Conservation (phyloP, 805 yeast genomes). For the Kazachstania bromeliacearum region DNA sequence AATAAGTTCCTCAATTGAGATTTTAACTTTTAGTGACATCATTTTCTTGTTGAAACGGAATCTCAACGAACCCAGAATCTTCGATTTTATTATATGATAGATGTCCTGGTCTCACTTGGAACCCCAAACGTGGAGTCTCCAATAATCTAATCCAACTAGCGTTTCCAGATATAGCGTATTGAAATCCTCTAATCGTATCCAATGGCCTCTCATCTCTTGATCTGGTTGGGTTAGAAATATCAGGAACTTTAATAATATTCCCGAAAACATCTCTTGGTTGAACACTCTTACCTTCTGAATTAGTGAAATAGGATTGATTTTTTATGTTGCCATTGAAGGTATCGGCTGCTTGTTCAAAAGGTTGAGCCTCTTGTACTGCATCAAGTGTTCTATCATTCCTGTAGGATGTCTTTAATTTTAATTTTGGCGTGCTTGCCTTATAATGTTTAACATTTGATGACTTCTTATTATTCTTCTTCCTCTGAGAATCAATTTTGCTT, state of each 20-base stretch:
- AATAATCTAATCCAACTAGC: conserved; percentile 62
- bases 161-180: conserved; percentile 79
- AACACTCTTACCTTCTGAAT: conserved; percentile 37
- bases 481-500: no score
- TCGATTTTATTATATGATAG: background rate
- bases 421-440: conserved; percentile 40
- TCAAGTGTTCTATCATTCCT: conserved; percentile 83
- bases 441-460: conserved; percentile 31
- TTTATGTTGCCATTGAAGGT: conserved; percentile 24
- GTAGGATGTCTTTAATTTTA: conserved; percentile 55
- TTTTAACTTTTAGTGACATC: no score
- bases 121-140: conserved; percentile 74
- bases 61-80: background rate
- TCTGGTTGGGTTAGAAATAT: conserved; percentile 87
- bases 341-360: conserved; percentile 60
- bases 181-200: conserved; percentile 90
- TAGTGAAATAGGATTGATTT: conserved; percentile 30
- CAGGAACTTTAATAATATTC: conserved; percentile 65
- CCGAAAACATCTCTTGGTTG: conserved; percentile 66
- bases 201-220: conserved; percentile 90
- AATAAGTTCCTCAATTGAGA: no score
- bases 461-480: background rate
- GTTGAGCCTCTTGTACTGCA: conserved; percentile 93
- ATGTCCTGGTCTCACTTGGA: conserved; percentile 63
- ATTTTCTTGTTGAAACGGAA: background rate